Percentiles rank a stretch among this genome's conserved stretches.
phyloP scores from a whole-genome alignment of 805 yeast genomes.

The Huiozyma naganishii region DNA sequence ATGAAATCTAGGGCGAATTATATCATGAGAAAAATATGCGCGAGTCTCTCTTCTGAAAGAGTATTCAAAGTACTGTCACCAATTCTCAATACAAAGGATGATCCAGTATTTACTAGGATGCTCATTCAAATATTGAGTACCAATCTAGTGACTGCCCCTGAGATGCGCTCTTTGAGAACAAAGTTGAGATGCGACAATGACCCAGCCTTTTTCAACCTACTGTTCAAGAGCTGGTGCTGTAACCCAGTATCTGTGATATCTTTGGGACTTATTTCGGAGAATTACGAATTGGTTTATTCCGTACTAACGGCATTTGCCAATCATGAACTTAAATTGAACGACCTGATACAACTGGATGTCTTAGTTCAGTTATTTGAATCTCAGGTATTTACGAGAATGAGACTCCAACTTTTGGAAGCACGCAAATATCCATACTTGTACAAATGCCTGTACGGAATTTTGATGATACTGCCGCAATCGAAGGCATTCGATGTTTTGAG shows the following conservation, averaged over 20 bases:
- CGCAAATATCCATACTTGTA: slow-evolving; percentile 68
- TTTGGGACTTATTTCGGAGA: slow-evolving; percentile 74
- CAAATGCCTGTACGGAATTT: slow-evolving; percentile 80
- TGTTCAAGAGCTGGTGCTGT: slow-evolving; percentile 86
- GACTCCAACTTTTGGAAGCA: slow-evolving; percentile 85
- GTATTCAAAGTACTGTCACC: slow-evolving; percentile 73
- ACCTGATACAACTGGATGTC: slow-evolving; percentile 78
- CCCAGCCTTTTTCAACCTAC: slow-evolving; percentile 55
- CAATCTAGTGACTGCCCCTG: slow-evolving; percentile 77
- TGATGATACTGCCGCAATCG: slow-evolving; percentile 92
- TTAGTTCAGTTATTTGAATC: slow-evolving; percentile 84
- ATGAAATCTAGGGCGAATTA: slow-evolving; percentile 70
- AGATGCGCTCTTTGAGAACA: slow-evolving; percentile 57
- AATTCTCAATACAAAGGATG: slow-evolving; percentile 50
- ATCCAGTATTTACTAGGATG: slow-evolving; percentile 60
- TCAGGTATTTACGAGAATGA: slow-evolving; percentile 78
- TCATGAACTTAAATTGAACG: slow-evolving; percentile 59
- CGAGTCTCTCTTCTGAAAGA: slow-evolving; percentile 69
- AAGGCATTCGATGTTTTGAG: slow-evolving; percentile 76
- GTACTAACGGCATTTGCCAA: slow-evolving; percentile 74
- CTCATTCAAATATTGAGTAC: slow-evolving; percentile 83
- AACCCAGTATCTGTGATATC: slow-evolving; percentile 84
- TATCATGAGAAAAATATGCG: slow-evolving; percentile 74
- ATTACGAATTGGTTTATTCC: slow-evolving; percentile 78
- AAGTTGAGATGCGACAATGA: slow-evolving; percentile 62